phyloP scores from a whole-genome alignment of 495 filamentous ascomycete genomes.

The Penicillium chermesinum region DNA sequence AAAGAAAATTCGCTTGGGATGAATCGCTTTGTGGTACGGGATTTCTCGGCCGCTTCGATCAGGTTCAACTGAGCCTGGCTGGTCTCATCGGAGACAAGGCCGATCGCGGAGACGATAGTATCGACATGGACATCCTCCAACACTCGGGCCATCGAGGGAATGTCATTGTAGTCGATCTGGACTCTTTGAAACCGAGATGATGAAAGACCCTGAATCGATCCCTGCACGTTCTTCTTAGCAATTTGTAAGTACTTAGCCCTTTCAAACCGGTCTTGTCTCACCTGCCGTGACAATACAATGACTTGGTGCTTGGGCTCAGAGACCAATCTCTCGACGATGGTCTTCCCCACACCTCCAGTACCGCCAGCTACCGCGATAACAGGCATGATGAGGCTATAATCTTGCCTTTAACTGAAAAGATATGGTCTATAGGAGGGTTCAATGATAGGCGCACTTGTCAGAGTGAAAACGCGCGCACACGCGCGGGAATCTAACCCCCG shows the following conservation, averaged over 20 bases:
- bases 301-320: constrained; percentile 36
- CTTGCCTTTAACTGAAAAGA: not conserved
- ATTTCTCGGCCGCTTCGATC: constrained; percentile 45
- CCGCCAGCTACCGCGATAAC: constrained; percentile 52
- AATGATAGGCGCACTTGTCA: not conserved
- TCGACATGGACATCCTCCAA: constrained; percentile 46
- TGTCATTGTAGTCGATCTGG: constrained; percentile 40
- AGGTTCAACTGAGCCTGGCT: constrained; percentile 40
- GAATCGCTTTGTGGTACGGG: constrained; percentile 39
- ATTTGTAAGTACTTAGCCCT: not conserved
- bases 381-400: constrained; percentile 19
- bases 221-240: not conserved
- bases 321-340: constrained; percentile 43
- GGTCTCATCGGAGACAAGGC: constrained; percentile 28
- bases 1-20: constrained; percentile 48
- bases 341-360: constrained; percentile 46
- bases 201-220: not conserved
- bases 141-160: constrained; percentile 27
- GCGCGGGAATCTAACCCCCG: constrained; percentile 5
- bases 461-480: not conserved
- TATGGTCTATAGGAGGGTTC: not conserved
- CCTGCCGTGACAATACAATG: constrained; percentile 38
- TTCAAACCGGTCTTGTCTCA: constrained; percentile 9
- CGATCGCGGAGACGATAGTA: constrained; percentile 48
- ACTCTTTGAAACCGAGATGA: constrained; percentile 10